Evolutionary conservation across 768 basidiomycete species (phyloP).

Genomic region (Lactarius psammicola): DNA sequence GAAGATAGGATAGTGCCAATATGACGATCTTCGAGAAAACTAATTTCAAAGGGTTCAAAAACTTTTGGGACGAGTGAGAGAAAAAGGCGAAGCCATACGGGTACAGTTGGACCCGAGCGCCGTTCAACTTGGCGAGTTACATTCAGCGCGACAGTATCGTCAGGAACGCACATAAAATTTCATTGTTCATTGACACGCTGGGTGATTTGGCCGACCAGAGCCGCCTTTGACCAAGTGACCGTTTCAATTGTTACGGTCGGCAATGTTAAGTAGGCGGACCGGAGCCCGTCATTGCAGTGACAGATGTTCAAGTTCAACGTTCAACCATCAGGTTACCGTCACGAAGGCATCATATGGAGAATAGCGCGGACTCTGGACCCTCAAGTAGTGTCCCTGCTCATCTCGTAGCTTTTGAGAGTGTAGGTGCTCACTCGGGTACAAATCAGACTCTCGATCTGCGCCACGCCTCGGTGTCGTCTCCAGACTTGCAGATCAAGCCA

Average conservation of each 20-base stretch:
- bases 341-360: conserved; percentile 8
- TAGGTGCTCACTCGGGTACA: not conserved
- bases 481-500: conserved; percentile 28
- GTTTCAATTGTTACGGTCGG: not conserved
- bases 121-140: not conserved
- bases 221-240: not conserved
- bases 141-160: not conserved
- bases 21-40: conserved; percentile 5
- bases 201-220: not conserved
- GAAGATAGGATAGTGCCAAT: not conserved
- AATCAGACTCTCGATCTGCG: conserved; percentile 9
- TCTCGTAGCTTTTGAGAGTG: not conserved
- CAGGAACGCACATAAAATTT: not conserved
- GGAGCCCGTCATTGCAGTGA: not conserved
- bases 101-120: not conserved
- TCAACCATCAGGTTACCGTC: not conserved
- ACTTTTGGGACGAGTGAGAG: not conserved
- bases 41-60: not conserved
- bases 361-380: not conserved
- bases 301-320: not conserved
- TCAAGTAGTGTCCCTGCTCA: conserved; percentile 1
- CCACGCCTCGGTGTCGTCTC: conserved; percentile 30
- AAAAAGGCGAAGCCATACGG: not conserved
- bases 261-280: not conserved
- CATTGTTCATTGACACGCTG: not conserved